phyloP scores from a whole-genome alignment of 371 early-diverging fungal species.

The Haplosporangium sp. region DNA sequence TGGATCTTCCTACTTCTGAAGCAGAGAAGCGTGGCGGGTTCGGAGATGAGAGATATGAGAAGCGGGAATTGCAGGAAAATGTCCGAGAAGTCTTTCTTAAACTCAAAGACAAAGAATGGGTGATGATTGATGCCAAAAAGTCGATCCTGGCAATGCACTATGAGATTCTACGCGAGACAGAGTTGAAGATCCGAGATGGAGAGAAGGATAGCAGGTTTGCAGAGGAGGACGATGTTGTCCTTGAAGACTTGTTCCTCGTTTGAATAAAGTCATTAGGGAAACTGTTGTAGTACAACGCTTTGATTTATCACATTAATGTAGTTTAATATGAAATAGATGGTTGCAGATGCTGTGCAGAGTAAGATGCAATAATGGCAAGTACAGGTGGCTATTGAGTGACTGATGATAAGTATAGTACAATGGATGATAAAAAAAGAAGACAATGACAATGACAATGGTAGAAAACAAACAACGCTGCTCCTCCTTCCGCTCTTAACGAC shows the following conservation, averaged over 20 bases:
- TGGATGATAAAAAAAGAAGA: not conserved
- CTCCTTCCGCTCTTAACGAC: conserved; percentile 11
- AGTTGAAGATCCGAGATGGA: conserved; percentile 46
- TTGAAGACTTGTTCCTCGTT: conserved; percentile 43
- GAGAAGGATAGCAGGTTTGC: conserved; percentile 16
- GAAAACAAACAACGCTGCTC: not conserved
- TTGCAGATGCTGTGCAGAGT: not conserved
- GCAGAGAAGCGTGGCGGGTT: conserved; percentile 87
- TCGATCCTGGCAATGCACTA: conserved; percentile 55
- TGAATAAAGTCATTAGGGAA: not conserved
- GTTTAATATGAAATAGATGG: not conserved
- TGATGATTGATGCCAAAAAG: conserved; percentile 59
- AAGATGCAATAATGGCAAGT: not conserved
- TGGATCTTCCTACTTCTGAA: conserved; percentile 87
- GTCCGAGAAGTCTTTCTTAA: conserved; percentile 73
- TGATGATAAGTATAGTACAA: not conserved
- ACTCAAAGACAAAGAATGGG: conserved; percentile 71
- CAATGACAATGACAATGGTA: not conserved
- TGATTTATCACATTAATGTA: not conserved
- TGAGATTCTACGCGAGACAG: conserved; percentile 42
- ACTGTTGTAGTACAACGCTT: not conserved
- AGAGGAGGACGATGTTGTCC: conserved; percentile 23
- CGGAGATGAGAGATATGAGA: conserved; percentile 97
- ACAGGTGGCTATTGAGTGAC: not conserved
- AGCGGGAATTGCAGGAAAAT: conserved; percentile 83